phyloP scores from a whole-genome alignment of 768 basidiomycete genomes.

The Lactarius deliciosus region DNA sequence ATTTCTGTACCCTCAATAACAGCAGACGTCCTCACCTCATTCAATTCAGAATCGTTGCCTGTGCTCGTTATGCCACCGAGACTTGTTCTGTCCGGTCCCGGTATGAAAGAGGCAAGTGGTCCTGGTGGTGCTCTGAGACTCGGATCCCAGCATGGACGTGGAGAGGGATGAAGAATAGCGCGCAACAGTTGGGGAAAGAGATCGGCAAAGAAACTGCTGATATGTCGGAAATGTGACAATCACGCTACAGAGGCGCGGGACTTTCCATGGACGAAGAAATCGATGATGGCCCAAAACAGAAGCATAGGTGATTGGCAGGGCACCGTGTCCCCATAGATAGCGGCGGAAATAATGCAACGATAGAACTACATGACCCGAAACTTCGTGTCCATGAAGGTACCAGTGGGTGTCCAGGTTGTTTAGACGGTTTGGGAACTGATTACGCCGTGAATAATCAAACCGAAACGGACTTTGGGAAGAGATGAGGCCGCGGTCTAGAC shows the following conservation, averaged over 20 bases:
- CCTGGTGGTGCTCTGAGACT: no score
- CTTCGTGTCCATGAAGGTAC: not conserved
- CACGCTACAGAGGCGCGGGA: not conserved
- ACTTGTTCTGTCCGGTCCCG: not conserved
- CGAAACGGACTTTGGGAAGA: not conserved
- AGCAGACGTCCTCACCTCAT: not conserved
- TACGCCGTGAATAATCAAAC: not conserved
- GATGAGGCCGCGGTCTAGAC: not conserved
- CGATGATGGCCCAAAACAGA: not conserved
- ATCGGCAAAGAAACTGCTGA: not conserved
- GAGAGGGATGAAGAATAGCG: no score
- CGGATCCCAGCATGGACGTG: no score
- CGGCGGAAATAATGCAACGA: not conserved
- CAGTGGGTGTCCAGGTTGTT: not conserved
- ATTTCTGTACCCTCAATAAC: no score
- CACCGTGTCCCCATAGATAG: not conserved
- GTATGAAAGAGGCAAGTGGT: no score
- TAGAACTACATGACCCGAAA: not conserved
- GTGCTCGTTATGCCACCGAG: not conserved
- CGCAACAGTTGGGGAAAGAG: not conserved
- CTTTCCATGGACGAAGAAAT: not conserved
- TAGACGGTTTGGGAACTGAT: not conserved
- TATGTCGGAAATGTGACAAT: not conserved
- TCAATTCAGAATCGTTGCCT: not conserved
- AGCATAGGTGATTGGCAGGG: not conserved